Evolutionary conservation across 140 eudicot species (phyloP), one percentile per base, ranked within the genome.

Genomic region (Ambrosia hybrid): DNA sequence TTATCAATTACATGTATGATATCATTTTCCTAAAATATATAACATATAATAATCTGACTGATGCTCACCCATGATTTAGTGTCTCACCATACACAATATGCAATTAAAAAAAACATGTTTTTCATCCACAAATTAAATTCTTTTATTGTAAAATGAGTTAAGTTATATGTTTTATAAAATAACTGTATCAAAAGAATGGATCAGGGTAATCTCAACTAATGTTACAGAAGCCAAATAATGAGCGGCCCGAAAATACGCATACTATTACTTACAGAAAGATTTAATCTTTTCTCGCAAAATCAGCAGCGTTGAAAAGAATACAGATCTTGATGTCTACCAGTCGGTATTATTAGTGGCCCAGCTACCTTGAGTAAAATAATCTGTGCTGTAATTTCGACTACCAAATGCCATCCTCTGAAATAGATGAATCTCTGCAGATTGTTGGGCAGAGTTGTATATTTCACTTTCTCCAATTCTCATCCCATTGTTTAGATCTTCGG

Each of bases 381-480:
- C 96, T 39, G 95, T 83, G 77, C 89, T 87, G 78, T 68, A 83
- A 77, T 87, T 81, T 73, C 89, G 96, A 83, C 80, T 85, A 34
- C 87, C 92, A 77, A 89, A 89, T 36, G 95, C 98, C 98, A 92
- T 92, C 73, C 86, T 85, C 51, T 38, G 73, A 70, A 92, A 93
- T 67, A 81, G 75, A 65, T 93, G 83, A 36, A 93, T 84, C 67
- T 93, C 95, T 39, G 87, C 96, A 39, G 96, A 87, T 75, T 85
- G 95, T 72, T 83, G 85, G 30, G 89, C 89, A 74, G 89, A 73
- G 80, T 85, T 81, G 33, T 57, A 82, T 57, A 85, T 64, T 79
- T 83, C 78, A 75, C 98, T 93, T 72, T 93, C 89, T 12, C 98
- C 98, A 7, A 87, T 89, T 78, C 70, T 80, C 96, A 93, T 90